phyloP scores from a whole-genome alignment of 345 rosid genomes.

The Aegle marmelos region DNA sequence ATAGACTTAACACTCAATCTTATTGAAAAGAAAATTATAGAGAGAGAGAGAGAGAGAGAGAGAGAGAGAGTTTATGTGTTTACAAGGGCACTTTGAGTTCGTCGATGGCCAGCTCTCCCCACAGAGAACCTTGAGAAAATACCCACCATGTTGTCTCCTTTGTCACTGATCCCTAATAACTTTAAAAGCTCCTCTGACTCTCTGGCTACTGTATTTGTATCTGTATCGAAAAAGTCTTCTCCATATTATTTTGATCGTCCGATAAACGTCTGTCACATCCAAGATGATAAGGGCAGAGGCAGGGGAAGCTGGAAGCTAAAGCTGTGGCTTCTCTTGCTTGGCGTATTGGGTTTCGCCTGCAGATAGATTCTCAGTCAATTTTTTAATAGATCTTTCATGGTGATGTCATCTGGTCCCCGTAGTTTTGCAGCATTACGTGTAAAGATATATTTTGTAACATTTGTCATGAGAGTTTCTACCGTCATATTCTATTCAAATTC shows the following conservation, averaged over 20 bases:
- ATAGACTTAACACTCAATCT: background rate
- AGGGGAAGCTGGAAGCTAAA: background rate
- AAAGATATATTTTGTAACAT: background rate
- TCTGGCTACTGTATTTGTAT: background rate
- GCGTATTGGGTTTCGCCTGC: slow-evolving; percentile 43
- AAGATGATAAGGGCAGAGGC: background rate
- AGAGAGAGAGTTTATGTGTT: slow-evolving; percentile 17
- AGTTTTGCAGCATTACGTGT: background rate
- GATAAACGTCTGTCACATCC: background rate
- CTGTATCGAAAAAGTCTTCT: background rate
- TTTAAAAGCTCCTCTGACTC: slow-evolving; percentile 6
- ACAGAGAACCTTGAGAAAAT: slow-evolving; percentile 83
- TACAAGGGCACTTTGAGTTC: slow-evolving; percentile 87
- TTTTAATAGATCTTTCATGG: background rate
- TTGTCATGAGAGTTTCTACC: background rate
- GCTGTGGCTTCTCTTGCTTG: slow-evolving; percentile 14
- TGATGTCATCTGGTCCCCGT: background rate
- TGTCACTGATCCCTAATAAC: slow-evolving; percentile 10
- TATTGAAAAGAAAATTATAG: background rate
- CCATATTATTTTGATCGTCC: background rate
- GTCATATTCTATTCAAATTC: too few relatives aligned
- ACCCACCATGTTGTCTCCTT: slow-evolving; percentile 65
- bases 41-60: background rate
- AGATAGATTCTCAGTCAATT: slow-evolving; percentile 9
- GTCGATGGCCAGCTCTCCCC: slow-evolving; percentile 65